These are phyloP conservation scores for Salvia splendens DNA, from an alignment of 257 asterid species.

Conservation along the genomic window DNA sequence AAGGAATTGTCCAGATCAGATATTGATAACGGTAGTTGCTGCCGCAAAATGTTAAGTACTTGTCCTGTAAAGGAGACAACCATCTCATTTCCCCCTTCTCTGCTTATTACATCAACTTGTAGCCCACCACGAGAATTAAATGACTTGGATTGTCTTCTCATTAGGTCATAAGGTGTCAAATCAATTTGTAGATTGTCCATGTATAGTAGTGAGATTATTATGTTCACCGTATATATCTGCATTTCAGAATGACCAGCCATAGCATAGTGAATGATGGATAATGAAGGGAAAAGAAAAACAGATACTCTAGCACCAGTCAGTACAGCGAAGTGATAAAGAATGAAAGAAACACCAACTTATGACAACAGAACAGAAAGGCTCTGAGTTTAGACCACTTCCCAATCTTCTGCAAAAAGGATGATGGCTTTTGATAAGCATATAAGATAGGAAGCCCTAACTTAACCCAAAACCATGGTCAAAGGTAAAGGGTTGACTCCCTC, in stretches of 20 bases:
- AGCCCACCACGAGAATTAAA: slow-evolving; percentile 40
- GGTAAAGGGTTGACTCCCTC: no score
- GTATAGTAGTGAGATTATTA: slow-evolving; percentile 75
- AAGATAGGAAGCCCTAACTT: no score
- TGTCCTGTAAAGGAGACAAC: slow-evolving; percentile 75
- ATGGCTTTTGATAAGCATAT: no score
- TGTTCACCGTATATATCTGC: slow-evolving; percentile 91
- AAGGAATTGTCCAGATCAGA: slow-evolving; percentile 63
- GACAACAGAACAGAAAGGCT: not conserved
- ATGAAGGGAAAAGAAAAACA: slow-evolving; percentile 24
- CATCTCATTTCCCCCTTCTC: slow-evolving; percentile 72
- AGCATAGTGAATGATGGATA: slow-evolving; percentile 36
- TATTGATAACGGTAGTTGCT: slow-evolving; percentile 67
- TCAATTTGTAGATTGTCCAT: slow-evolving; percentile 78
- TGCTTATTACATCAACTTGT: slow-evolving; percentile 49
- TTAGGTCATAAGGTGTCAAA: slow-evolving; percentile 52
- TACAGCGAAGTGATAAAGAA: not conserved
- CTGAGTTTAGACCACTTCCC: slow-evolving; percentile 1
- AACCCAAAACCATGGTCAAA: no score
- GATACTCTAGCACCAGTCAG: slow-evolving; percentile 19
- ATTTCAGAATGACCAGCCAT: slow-evolving; percentile 35
- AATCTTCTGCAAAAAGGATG: not conserved
- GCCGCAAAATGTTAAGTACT: slow-evolving; percentile 71
- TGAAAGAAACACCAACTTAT: slow-evolving; percentile 2
- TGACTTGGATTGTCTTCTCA: slow-evolving; percentile 49